Base-by-base conservation (phyloP, 768 basidiomycete genomes). In the Chalciporus chontae region DNA sequence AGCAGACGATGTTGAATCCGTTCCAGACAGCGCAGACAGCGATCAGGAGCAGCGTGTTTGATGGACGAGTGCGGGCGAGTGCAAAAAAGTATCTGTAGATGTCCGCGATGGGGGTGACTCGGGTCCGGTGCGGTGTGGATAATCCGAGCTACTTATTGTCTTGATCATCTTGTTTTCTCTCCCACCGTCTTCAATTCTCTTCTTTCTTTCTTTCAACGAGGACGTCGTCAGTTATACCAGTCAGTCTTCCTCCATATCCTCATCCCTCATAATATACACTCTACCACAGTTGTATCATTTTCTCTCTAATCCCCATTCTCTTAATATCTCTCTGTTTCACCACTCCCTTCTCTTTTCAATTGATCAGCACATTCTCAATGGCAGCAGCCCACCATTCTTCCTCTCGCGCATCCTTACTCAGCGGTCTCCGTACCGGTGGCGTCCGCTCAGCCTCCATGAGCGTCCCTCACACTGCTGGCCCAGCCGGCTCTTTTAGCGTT, bases 11-110 rank as follows among this genome's bases (percentile, higher is more conserved):
- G 73, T 48, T 96, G 69, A 99, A 96, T 62, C 95, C 96, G n/a
- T 99, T 99, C 72, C 90, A 97, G 60, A 90, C 87, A 4, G 87
- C 89, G 27, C 93, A 97, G 63, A 87, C 83, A 36, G 71, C 77
- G 40, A 92, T 98, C 58, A 79, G 84, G 49, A 94, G 88, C 64
- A 63, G 69, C 15, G 77, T 84, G 5, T 98, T 98, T 71, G 94
- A 98, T 65, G 73, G 74, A 5, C 79, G 90, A 38, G 86, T 98
- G 1, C 77, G 90, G 52, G 83, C 85, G 17, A 88, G 86, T 69
- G 96, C 95, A 45, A 89, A 85, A 71, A 90, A 87, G 73, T 72
- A 91, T 67, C 71, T 98, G 59, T 84, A 58, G 8, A 34, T 14
- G 3, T 15, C 14, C 4, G 15, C n/a, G 14, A 54, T 50, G 52